Percentiles rank a stretch among this genome's conserved stretches.
Conservation (phyloP, 140 eudicot genomes). For the Flaveria floridana region DNA sequence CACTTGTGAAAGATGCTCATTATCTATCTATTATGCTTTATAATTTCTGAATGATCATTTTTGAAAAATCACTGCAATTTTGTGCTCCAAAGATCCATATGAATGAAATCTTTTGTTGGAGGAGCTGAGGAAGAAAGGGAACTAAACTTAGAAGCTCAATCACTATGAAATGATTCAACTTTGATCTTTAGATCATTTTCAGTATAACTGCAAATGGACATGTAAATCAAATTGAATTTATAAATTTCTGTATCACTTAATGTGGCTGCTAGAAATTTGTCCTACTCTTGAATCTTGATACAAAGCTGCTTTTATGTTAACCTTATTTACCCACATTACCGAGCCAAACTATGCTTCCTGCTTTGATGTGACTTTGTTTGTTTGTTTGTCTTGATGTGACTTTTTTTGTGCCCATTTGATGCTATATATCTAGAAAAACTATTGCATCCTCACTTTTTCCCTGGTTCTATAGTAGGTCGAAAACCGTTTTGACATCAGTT, state of each 20-base stretch:
- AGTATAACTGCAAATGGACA: neutral
- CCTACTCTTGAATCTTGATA: neutral
- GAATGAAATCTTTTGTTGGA: neutral
- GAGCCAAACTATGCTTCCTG: neutral
- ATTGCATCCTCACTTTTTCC: neutral
- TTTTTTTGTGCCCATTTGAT: neutral
- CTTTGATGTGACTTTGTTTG: too few species aligned
- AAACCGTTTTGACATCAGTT: neutral
- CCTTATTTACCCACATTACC: neutral
- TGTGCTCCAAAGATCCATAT: neutral
- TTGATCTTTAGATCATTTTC: neutral
- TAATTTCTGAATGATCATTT: neutral
- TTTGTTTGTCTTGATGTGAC: too few species aligned
- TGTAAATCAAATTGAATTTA: too few species aligned
- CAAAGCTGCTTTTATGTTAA: neutral
- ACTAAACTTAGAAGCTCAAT: neutral
- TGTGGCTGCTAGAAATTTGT: too few species aligned
- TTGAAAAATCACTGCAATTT: neutral
- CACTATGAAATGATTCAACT: slow-evolving; percentile 15
- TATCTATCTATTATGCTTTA: neutral
- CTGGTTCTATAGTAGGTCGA: neutral
- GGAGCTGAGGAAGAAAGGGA: neutral
- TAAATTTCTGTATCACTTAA: too few species aligned
- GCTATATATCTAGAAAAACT: neutral
- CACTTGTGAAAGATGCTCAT: neutral